These are phyloP conservation scores for Pythium phragmitis DNA, from an alignment of 352 stramenopile species.

Conservation along the genomic window DNA sequence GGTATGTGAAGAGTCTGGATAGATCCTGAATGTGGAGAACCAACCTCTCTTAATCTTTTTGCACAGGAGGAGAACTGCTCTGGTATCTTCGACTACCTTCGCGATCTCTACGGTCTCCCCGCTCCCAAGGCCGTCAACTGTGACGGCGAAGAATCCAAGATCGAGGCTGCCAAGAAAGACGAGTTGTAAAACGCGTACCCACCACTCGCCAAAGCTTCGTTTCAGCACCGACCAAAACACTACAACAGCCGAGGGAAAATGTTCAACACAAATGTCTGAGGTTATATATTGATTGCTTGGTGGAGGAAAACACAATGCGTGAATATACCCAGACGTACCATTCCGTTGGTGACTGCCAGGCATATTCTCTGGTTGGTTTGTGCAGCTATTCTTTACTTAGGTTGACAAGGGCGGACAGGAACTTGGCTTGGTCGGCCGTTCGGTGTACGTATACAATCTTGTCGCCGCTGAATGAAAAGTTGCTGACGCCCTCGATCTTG, in stretches of 20 bases:
- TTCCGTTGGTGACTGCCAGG: background rate
- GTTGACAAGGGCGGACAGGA: constrained; percentile 76
- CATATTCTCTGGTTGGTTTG: background rate
- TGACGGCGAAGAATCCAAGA: constrained; percentile 16
- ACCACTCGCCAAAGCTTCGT: too few relatives aligned
- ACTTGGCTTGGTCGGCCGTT: constrained; percentile 87
- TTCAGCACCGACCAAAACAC: background rate
- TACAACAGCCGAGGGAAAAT: background rate
- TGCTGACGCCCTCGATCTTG: constrained; percentile 85
- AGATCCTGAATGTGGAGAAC: background rate
- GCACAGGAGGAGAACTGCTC: constrained; percentile 54
- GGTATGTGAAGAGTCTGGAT: constrained; percentile 28
- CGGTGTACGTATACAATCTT: constrained; percentile 89
- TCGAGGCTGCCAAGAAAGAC: constrained; percentile 35
- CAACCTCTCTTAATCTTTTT: background rate
- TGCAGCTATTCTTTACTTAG: constrained; percentile 64
- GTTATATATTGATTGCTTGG: constrained; percentile 20
- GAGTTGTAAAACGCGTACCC: constrained; percentile 31
- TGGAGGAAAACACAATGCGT: constrained; percentile 7
- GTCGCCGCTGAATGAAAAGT: constrained; percentile 85
- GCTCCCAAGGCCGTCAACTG: constrained; percentile 34
- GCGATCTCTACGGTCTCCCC: constrained; percentile 49
- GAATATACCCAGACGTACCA: constrained; percentile 14
- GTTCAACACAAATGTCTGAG: constrained; percentile 11
- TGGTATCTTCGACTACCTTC: constrained; percentile 65